These are phyloP conservation scores for Diacronema lutheri DNA, from an alignment of 78 protist genomes.

Conservation along the genomic window DNA sequence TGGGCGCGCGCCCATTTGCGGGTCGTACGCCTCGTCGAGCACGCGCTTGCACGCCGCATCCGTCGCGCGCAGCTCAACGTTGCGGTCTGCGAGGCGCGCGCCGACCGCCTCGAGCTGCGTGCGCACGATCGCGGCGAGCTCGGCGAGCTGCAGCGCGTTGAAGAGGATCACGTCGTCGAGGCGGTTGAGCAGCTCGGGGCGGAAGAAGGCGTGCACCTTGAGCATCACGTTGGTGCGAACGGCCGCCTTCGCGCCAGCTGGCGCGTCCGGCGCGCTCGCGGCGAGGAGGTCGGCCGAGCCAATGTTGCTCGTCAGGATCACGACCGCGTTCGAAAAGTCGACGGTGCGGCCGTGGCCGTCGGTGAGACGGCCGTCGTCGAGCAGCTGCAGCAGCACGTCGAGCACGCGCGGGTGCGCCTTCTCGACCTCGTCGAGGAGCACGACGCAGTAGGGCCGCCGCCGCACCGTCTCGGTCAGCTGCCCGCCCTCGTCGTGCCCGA, in stretches of 20 bases:
- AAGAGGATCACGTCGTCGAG: slow-evolving; percentile 78
- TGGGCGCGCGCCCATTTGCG: slow-evolving; percentile 95
- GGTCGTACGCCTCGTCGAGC: slow-evolving; percentile 65
- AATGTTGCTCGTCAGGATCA: slow-evolving; percentile 91
- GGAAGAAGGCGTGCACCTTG: slow-evolving; percentile 68
- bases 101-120: no score
- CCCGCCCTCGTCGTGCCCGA: slow-evolving; percentile 98
- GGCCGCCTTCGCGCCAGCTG: not conserved
- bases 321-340: slow-evolving; percentile 86
- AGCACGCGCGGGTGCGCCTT: slow-evolving; percentile 90
- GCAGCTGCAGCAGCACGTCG: slow-evolving; percentile 85
- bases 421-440: slow-evolving; percentile 97
- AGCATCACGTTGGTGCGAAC: slow-evolving; percentile 54
- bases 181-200: slow-evolving; percentile 98
- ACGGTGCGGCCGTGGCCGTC: slow-evolving; percentile 93
- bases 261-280: not conserved
- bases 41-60: slow-evolving; percentile 53
- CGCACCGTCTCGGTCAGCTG: slow-evolving; percentile 97
- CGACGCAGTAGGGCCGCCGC: slow-evolving; percentile 91
- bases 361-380: slow-evolving; percentile 97
- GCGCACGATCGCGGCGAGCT: no score
- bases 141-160: slow-evolving; percentile 5
- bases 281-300: slow-evolving; percentile 48
- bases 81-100: not conserved
- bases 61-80: slow-evolving; percentile 52